Conservation (phyloP, 805 yeast species). For the Spathaspora girioi region DNA sequence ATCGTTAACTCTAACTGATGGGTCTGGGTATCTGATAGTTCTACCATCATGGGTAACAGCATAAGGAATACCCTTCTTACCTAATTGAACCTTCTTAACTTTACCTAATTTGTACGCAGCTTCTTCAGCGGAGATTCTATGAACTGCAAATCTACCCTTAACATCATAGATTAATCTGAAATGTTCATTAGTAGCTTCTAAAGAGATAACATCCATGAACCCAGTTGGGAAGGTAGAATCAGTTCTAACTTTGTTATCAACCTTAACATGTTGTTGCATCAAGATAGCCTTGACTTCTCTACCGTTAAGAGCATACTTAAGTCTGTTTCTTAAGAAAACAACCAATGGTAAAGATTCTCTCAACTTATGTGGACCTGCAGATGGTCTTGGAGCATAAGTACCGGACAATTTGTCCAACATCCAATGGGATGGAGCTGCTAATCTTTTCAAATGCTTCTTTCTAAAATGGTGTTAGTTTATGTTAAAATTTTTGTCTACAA, state of each 20-base stretch:
- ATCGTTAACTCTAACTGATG: slow-evolving; percentile 94
- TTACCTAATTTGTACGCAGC: slow-evolving; percentile 97
- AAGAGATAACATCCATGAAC: slow-evolving; percentile 97
- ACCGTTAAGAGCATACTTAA: slow-evolving; percentile 98
- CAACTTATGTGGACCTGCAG: slow-evolving; percentile 99
- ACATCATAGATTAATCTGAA: slow-evolving; percentile 98
- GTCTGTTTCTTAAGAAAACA: slow-evolving; percentile 96
- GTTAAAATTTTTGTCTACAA: not conserved
- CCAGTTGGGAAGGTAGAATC: slow-evolving; percentile 99
- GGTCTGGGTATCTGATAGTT: slow-evolving; percentile 99
- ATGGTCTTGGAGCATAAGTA: slow-evolving; percentile 99
- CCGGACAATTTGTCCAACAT: slow-evolving; percentile 99
- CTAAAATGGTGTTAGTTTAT: slow-evolving; percentile 41
- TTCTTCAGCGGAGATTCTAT: slow-evolving; percentile 99
- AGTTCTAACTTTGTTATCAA: slow-evolving; percentile 99
- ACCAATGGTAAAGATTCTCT: slow-evolving; percentile 97
- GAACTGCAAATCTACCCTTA: slow-evolving; percentile 99
- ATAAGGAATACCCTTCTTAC: slow-evolving; percentile 98
- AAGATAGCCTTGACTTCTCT: slow-evolving; percentile 98
- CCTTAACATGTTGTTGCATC: slow-evolving; percentile 98
- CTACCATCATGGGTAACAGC: slow-evolving; percentile 99
- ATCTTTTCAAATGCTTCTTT: slow-evolving; percentile 99
- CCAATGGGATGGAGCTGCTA: slow-evolving; percentile 99
- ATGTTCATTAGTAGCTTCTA: slow-evolving; percentile 98
- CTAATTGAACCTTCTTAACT: slow-evolving; percentile 97